Base-by-base conservation (phyloP, 129 eudicot species). In the Pseudognaphalium luteoalbum region DNA sequence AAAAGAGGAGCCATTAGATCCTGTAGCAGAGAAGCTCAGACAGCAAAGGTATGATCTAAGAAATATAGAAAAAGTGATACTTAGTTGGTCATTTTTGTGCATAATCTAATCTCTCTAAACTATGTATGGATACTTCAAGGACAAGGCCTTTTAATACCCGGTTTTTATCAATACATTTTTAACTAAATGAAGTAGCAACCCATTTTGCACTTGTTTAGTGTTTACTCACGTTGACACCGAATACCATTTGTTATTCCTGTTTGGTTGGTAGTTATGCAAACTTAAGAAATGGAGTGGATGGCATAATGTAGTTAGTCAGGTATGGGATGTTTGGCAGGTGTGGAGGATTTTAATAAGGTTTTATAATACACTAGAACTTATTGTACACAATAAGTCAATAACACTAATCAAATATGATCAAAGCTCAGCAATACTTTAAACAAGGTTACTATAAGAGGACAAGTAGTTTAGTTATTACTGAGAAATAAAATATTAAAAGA, bases 11-110 rank as follows among this genome's bases (percentile, higher is more conserved):
- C 90, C 87, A 29, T 81, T 90, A 76, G 98, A 93, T 86, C 98
- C 98, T 66, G 66, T 88, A 8, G 88, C 93, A 67, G 98, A 93
- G 80, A 93, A 93, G 68, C 93, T 93, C 64, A 87, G 97, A 33
- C 98, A 90, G 72, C 97, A 93, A 79, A 87, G 98, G 98, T 93
- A 61, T 67, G 57, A 14, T 10, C 68, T 15, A 22, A 52, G n/a
- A 29, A 69, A 70, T 58, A 30, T 78, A 70, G 32, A 19, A 41
- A 9, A 30, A 59, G 39, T 68, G 2, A 29, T 68, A 51, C 69
- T 3, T 68, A 60, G 70, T 21, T 28, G 81, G 81, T 70, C 32
- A 78, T 64, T 58, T 50, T 22, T 67, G 35, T 66, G 39, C 42
- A 34, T 19, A 25, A 42, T 78, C 11, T 33, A 35, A 35, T 58